These are phyloP conservation scores for Suhomyces emberorum DNA, from an alignment of 805 yeast species.

Conservation along the genomic window DNA sequence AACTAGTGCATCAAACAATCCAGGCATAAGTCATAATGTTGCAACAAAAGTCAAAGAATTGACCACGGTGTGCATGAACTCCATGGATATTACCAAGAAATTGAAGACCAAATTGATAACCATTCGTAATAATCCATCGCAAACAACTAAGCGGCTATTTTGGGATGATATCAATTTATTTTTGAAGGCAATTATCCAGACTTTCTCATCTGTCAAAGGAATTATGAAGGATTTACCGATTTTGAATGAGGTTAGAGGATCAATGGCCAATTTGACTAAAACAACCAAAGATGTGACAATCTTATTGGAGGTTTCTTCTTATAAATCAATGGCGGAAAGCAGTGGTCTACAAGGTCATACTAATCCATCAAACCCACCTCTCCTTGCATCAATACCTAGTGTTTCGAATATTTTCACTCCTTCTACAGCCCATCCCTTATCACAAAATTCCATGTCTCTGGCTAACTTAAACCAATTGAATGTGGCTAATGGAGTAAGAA, in stretches of 20 bases:
- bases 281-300: constrained; percentile 91
- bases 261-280: constrained; percentile 76
- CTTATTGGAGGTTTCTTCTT: constrained; percentile 56
- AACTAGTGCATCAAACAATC: constrained; percentile 9
- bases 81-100: constrained; percentile 78
- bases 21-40: constrained; percentile 36
- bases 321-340: constrained; percentile 28
- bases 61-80: constrained; percentile 69
- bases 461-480: constrained; percentile 11
- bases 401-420: constrained; percentile 33
- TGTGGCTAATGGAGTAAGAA: constrained; percentile 17
- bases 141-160: constrained; percentile 55
- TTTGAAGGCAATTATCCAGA: constrained; percentile 76
- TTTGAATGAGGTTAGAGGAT: constrained; percentile 73
- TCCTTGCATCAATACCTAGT: constrained; percentile 28
- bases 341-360: constrained; percentile 3
- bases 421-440: constrained; percentile 22
- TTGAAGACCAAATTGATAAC: constrained; percentile 53
- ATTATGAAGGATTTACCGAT: constrained; percentile 80
- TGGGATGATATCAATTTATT: constrained; percentile 86
- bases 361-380: constrained; percentile 17
- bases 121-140: constrained; percentile 46
- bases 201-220: constrained; percentile 77
- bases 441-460: constrained; percentile 12
- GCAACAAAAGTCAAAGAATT: constrained; percentile 72